Percentiles rank a stretch among this genome's conserved stretches.
phyloP scores from a whole-genome alignment of 2,329 filamentous ascomycete species.

The Fusarium sp. region DNA sequence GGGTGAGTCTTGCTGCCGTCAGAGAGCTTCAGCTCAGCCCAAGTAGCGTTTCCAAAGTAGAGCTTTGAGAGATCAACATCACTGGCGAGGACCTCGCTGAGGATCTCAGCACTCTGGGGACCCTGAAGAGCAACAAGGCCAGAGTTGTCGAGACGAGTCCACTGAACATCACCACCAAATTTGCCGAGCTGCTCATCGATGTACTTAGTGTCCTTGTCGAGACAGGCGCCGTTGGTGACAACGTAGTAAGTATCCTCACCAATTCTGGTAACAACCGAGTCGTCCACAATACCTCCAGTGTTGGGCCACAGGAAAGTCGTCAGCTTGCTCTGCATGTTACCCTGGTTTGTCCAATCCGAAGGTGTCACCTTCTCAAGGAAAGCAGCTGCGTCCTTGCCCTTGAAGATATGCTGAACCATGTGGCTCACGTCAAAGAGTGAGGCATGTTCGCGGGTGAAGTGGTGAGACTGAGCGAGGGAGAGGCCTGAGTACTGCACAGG shows the following conservation, averaged over 20 bases:
- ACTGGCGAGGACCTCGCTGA: constrained; percentile 70
- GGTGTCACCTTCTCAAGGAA: constrained; percentile 91
- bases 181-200: constrained; percentile 74
- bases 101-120: constrained; percentile 76
- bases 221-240: constrained; percentile 93
- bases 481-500: constrained; percentile 86
- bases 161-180: constrained; percentile 66
- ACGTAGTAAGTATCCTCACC: constrained; percentile 83
- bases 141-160: constrained; percentile 76
- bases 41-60: constrained; percentile 83
- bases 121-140: constrained; percentile 93
- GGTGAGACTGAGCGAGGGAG: constrained; percentile 85
- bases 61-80: constrained; percentile 71
- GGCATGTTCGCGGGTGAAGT: constrained; percentile 87
- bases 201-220: constrained; percentile 87
- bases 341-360: constrained; percentile 73
- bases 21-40: constrained; percentile 71
- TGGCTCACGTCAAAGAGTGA: constrained; percentile 97
- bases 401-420: constrained; percentile 92
- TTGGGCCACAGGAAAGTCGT: constrained; percentile 83
- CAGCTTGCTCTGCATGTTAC: constrained; percentile 77
- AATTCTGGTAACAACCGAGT: constrained; percentile 90
- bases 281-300: constrained; percentile 93
- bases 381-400: constrained; percentile 79
- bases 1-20: constrained; percentile 57